These are phyloP conservation scores for Serendipita sp. DNA, from an alignment of 768 basidiomycete species.

Conservation along the genomic window DNA sequence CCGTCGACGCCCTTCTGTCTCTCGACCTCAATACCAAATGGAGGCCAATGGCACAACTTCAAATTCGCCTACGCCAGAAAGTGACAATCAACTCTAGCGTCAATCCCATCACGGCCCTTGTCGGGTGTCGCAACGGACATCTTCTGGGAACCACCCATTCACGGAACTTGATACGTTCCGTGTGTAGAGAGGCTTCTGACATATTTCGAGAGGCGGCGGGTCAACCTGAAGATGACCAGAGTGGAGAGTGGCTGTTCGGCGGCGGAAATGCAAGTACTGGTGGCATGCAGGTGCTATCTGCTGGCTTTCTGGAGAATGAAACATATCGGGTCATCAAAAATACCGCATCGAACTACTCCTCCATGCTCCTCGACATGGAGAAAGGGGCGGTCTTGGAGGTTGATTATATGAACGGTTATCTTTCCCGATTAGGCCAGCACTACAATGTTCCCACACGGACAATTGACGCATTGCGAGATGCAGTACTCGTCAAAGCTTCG, in stretches of 20 bases:
- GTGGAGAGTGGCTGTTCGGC: constrained; percentile 26
- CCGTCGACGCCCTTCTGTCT: constrained; percentile 46
- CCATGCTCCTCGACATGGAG: constrained; percentile 62
- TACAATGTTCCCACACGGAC: constrained; percentile 44
- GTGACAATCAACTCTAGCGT: constrained; percentile 67
- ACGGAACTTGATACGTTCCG: constrained; percentile 27
- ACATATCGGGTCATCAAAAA: constrained; percentile 38
- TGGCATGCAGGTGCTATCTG: constrained; percentile 23
- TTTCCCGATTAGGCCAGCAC: constrained; percentile 42
- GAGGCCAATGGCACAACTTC: constrained; percentile 48
- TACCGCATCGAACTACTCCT: constrained; percentile 58
- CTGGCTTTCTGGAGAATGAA: constrained; percentile 34
- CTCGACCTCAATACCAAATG: constrained; percentile 47
- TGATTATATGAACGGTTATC: constrained; percentile 67
- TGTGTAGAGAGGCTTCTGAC: constrained; percentile 58
- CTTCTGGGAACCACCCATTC: constrained; percentile 35
- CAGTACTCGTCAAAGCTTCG: not conserved
- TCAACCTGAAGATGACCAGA: constrained; percentile 13
- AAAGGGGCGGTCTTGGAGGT: constrained; percentile 56
- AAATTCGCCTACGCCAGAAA: constrained; percentile 59
- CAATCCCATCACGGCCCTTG: constrained; percentile 72
- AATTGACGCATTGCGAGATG: constrained; percentile 18
- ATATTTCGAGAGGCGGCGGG: constrained; percentile 30
- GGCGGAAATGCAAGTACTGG: constrained; percentile 21
- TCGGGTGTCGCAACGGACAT: constrained; percentile 67